Conservation (phyloP, 495 filamentous ascomycete genomes). For the Copromyces sp. region DNA sequence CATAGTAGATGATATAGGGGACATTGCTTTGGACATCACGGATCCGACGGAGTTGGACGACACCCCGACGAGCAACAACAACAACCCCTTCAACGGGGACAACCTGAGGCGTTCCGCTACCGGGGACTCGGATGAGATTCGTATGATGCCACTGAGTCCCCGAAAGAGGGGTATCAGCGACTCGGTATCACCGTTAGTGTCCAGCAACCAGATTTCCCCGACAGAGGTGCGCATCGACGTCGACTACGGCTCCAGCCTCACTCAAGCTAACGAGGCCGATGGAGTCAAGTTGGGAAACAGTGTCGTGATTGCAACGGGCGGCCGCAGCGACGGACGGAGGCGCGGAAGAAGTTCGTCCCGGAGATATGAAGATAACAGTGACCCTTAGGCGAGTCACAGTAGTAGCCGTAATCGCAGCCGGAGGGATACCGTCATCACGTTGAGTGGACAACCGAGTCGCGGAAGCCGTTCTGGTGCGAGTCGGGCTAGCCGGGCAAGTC, state of each 20-base stretch:
- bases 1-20: conserved; percentile 13
- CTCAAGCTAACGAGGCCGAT: conserved; percentile 2
- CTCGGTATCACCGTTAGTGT: neutral
- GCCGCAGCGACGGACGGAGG: neutral
- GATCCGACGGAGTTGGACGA: neutral
- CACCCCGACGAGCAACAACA: conserved; percentile 4
- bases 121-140: neutral
- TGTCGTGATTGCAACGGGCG: conserved; percentile 10
- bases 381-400: conserved; percentile 1
- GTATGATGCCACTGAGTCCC: neutral
- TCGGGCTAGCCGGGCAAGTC: neutral
- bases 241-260: conserved; percentile 14
- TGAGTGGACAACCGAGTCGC: neutral
- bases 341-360: conserved; percentile 1
- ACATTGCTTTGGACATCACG: conserved; percentile 9
- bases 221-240: conserved; percentile 15
- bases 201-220: neutral
- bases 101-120: neutral
- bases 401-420: neutral
- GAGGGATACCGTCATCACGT: neutral
- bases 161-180: neutral
- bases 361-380: conserved; percentile 3
- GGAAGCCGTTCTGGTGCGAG: neutral
- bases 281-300: conserved; percentile 11
- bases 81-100: conserved; percentile 5